Base-by-base conservation (phyloP, 306 rosid species). In the Mimosa bimucronata region DNA sequence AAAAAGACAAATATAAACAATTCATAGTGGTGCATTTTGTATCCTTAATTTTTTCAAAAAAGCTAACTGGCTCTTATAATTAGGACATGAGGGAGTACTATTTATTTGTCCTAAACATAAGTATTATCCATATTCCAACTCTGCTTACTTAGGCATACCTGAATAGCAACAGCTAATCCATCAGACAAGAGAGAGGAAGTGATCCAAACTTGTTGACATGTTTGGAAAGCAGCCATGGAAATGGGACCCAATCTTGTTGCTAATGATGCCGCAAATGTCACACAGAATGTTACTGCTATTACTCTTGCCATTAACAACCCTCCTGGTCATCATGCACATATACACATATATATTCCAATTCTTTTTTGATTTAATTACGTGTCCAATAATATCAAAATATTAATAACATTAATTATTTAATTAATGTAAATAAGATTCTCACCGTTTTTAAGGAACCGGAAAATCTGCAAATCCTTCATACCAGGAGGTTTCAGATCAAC, bases 221-320 rank as follows among this genome's bases (percentile, higher is more conserved):
- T 90, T 80, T 95, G 98, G 78, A 95, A 95, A 31, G 98, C 99
- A 76, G 99, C 99, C 99, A 95, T 92, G 0, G 91, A 92, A 70
- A 82, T 85, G 21, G 98, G 60, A 6, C 98, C 98, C 10, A 91
- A 76, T 83, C 97, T 84, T 62, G 98, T 93, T 1, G 99, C 98
- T 80, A 92, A 62, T 29, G 99, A 91, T 29, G 98, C 98, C n/a
- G 99, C 90, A 57, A 95, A 84, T 25, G 99, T 95, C 69, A 93
- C 98, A 58, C 98, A 93, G 80, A 93, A 92, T 71, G 99, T 95
- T 77, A 95, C 99, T 16, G 99, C 99, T 76, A 95, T 68, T 21
- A 95, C 99, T 81, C 96, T 90, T 45, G 89, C 84, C 77, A 95
- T 21, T 74, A 95, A 70, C 6, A 92, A 72, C 45, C 89, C 84